phyloP scores from a whole-genome alignment of 768 basidiomycete species.

The Tubosaeta brunneosetosa region DNA sequence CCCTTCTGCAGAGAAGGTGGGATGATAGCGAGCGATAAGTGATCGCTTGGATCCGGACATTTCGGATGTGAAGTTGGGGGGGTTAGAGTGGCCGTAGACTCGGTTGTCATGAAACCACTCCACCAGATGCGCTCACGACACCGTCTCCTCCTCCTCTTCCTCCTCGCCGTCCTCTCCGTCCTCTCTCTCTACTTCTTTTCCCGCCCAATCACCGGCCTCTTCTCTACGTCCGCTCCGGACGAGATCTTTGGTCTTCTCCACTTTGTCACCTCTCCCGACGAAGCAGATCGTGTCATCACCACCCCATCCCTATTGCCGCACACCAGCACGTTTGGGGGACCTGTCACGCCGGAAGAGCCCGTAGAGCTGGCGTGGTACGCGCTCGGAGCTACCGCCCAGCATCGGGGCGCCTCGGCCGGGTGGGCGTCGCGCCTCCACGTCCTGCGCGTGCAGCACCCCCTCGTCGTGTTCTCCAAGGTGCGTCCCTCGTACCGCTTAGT shows the following conservation, averaged over 20 bases:
- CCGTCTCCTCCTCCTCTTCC: constrained; percentile 34
- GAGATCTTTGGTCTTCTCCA: constrained; percentile 74
- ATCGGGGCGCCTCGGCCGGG: constrained; percentile 24
- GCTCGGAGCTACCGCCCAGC: constrained; percentile 30
- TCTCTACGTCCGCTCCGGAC: constrained; percentile 39
- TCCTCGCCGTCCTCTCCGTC: constrained; percentile 33
- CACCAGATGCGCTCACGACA: constrained; percentile 26
- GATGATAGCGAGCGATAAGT: no score
- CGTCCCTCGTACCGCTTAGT: constrained; percentile 8
- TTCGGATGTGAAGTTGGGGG: no score
- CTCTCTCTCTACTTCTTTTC: constrained; percentile 39
- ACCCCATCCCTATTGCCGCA: not conserved
- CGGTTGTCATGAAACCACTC: not conserved
- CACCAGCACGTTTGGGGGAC: constrained; percentile 22
- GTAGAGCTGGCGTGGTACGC: constrained; percentile 54
- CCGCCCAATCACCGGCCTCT: constrained; percentile 30
- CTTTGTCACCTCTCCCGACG: constrained; percentile 46
- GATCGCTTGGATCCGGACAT: no score
- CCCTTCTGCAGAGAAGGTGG: no score
- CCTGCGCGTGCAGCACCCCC: constrained; percentile 50
- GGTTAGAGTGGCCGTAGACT: not conserved
- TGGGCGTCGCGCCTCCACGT: constrained; percentile 32
- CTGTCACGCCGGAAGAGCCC: constrained; percentile 44
- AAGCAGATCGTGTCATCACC: constrained; percentile 14
- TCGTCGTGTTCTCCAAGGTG: constrained; percentile 83